A percentile compares a stretch with the other conserved stretches of the same genome.
These are phyloP conservation scores for Penicillium taxi DNA, from an alignment of 495 filamentous ascomycete genomes.

Conservation along the genomic window DNA sequence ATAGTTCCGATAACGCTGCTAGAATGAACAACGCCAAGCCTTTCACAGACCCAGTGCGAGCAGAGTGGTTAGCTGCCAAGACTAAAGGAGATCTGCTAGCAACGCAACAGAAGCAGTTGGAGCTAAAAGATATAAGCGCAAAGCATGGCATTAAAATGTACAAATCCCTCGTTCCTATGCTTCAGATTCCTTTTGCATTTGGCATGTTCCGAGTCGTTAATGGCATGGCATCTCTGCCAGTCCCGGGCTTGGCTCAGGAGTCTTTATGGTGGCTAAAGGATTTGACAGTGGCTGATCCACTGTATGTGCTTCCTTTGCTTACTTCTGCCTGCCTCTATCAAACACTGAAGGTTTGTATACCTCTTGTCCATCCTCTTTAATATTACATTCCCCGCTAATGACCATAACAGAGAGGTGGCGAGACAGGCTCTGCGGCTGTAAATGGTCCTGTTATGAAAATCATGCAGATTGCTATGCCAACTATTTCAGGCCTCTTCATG, in stretches of 20 bases:
- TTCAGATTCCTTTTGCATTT: conserved; percentile 64
- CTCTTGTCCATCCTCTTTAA: neutral
- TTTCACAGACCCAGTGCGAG: conserved; percentile 20
- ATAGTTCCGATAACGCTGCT: conserved; percentile 50
- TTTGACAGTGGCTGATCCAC: conserved; percentile 70
- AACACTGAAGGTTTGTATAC: conserved; percentile 50
- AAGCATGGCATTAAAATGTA: conserved; percentile 45
- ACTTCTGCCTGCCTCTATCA: conserved; percentile 30
- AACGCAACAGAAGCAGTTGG: conserved; percentile 31
- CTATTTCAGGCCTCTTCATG: conserved; percentile 54
- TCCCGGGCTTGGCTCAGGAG: conserved; percentile 64
- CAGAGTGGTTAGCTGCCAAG: conserved; percentile 36
- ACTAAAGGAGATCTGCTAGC: conserved; percentile 31
- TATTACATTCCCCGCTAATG: neutral
- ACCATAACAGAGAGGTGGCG: conserved; percentile 44
- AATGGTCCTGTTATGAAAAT: conserved; percentile 32
- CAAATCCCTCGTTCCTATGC: conserved; percentile 49
- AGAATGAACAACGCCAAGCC: conserved; percentile 41
- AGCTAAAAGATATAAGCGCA: conserved; percentile 43
- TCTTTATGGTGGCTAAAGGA: conserved; percentile 72
- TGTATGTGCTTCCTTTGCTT: conserved; percentile 57
- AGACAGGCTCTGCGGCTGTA: conserved; percentile 30
- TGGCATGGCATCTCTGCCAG: conserved; percentile 68
- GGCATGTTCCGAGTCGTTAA: conserved; percentile 71
- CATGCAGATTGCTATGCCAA: conserved; percentile 52